A percentile compares a stretch with the other conserved stretches of the same genome.
Evolutionary conservation across 23 red algal genomes (phyloP).

Genomic region (Gracilariopsis chorda): DNA sequence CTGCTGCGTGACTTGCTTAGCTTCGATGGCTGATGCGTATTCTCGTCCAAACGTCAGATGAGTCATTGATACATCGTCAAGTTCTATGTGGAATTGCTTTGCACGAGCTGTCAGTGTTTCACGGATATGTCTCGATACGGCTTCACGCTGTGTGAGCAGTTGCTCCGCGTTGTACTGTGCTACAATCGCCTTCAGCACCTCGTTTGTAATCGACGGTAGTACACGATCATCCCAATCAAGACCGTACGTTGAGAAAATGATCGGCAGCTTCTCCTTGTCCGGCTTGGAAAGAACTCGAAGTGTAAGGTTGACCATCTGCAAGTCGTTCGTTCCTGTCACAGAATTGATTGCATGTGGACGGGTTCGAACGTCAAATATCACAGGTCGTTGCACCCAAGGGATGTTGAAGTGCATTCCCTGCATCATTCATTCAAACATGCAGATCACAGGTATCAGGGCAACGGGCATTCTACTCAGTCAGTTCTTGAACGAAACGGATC

Average conservation of each 20-base stretch:
- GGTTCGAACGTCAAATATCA: slow-evolving; percentile 96
- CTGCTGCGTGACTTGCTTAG: slow-evolving; percentile 99
- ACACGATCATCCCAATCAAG: slow-evolving; percentile 97
- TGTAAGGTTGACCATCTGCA: slow-evolving; percentile 99
- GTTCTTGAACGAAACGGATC: not conserved
- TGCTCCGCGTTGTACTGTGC: slow-evolving; percentile 99
- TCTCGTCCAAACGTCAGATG: slow-evolving; percentile 98
- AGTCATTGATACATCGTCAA: slow-evolving; percentile 99
- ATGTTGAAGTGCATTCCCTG: slow-evolving; percentile 94
- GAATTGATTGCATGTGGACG: slow-evolving; percentile 87
- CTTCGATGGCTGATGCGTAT: slow-evolving; percentile 95
- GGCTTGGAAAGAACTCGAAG: slow-evolving; percentile 96
- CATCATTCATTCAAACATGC: not conserved
- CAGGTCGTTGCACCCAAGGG: slow-evolving; percentile 89
- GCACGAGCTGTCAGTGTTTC: slow-evolving; percentile 85
- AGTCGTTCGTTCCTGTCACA: slow-evolving; percentile 94
- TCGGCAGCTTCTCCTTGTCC: slow-evolving; percentile 78
- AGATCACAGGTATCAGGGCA: not conserved
- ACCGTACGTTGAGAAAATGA: slow-evolving; percentile 81
- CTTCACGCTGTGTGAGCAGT: slow-evolving; percentile 95
- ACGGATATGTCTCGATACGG: slow-evolving; percentile 82
- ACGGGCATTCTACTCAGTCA: not conserved
- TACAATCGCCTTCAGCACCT: slow-evolving; percentile 96
- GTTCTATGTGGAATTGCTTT: slow-evolving; percentile 87
- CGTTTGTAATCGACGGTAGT: slow-evolving; percentile 96